Evolutionary conservation across 2,329 filamentous ascomycete genomes (phyloP), one percentile per base, ranked within the genome.

Genomic region (Penicillium sp.): DNA sequence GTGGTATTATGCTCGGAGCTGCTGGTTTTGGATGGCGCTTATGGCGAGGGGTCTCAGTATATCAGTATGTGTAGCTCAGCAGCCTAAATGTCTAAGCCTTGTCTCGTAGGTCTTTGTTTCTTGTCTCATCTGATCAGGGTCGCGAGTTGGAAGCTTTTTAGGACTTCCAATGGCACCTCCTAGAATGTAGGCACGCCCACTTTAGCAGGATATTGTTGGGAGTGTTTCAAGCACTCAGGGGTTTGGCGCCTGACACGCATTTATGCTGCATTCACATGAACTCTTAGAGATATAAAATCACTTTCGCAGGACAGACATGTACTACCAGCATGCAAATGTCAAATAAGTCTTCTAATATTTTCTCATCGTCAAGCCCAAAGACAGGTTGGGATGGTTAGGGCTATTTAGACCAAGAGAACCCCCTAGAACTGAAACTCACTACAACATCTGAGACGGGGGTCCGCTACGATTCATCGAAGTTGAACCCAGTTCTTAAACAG

Each of bases 371-470:
- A 18, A 39, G 1, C 26, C n/a, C n/a, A n/a, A n/a, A n/a, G n/a
- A n/a, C n/a, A n/a, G n/a, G n/a, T n/a, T n/a, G n/a, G n/a, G n/a
- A n/a, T n/a, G n/a, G 59, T 2, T 55, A 63, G 39, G 7, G 31
- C 53, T 66, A 63, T 55, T 61, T 13, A 58, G 57, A 38, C 38
- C 53, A 4, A 53, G 48, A 14, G 55, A 63, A 53, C 59, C 49
- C 40, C 59, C 64, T 8, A n/a, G n/a, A 2, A 59, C 60, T 10
- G 57, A 66, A 61, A 52, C 56, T n/a, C 53, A 64, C 37, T 63
- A 58, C 56, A 61, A 66, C 24, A 53, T 65, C 42, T 64, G 60
- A 62, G 60, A 67, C 50, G 66, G 58, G 60, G 62, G 64, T 59
- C 60, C 50, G 35, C 53, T 67, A 24, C 53, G 53, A 10, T 49